Evolutionary conservation across 1,139 yeast genomes (phyloP).

Genomic region (Scheffersomyces illinoinensis): DNA sequence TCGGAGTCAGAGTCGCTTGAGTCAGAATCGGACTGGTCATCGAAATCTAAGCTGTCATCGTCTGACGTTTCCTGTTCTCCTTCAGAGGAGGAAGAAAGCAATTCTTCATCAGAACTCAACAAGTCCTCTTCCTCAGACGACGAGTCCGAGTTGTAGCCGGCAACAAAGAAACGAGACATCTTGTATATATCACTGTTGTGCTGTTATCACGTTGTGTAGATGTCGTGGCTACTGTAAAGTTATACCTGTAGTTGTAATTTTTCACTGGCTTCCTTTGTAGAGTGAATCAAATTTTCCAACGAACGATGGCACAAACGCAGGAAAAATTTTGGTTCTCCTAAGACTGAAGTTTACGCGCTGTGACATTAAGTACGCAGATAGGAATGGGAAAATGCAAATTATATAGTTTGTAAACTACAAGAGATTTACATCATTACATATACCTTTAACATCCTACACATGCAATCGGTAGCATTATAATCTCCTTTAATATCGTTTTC

Average conservation of each 20-base stretch:
- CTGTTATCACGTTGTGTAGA: background rate
- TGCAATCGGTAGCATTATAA: background rate
- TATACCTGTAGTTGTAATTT: background rate
- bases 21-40: constrained; percentile 41
- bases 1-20: constrained; percentile 41
- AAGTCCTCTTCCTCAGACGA: constrained; percentile 79
- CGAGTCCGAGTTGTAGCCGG: constrained; percentile 61
- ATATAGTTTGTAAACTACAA: background rate
- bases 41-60: constrained; percentile 42
- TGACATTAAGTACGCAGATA: background rate
- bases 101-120: constrained; percentile 68
- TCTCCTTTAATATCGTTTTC: background rate
- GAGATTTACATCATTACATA: background rate
- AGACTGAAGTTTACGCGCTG: constrained; percentile 2
- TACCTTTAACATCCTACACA: background rate
- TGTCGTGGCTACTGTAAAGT: background rate
- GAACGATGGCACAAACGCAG: background rate
- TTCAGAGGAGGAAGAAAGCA: constrained; percentile 47
- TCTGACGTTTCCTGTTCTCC: constrained; percentile 35
- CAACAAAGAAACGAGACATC: constrained; percentile 79
- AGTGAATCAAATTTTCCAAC: background rate
- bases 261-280: background rate
- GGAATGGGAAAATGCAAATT: background rate
- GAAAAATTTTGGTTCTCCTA: background rate
- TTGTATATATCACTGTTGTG: background rate